A percentile compares a stretch with the other conserved stretches of the same genome.
phyloP scores from a whole-genome alignment of 1,139 yeast genomes.

The Taphrina communis region DNA sequence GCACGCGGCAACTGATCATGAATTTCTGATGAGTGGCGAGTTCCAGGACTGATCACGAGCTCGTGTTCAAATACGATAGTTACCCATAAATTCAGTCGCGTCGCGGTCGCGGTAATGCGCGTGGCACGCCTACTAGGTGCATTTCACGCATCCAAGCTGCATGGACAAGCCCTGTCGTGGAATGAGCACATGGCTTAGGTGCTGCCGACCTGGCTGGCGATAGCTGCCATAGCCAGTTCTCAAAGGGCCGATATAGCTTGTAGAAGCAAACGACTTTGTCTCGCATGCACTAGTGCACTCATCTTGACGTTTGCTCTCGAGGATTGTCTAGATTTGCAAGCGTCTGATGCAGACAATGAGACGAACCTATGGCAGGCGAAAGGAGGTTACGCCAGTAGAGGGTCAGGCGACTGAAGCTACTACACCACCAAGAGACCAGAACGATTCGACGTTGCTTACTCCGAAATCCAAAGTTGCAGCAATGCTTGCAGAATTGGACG shows the following conservation, averaged over 20 bases:
- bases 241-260: no score
- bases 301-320: neutral
- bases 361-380: slow-evolving; percentile 18
- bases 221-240: no score
- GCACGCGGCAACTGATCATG: no score
- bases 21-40: no score
- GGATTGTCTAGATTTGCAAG: neutral
- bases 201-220: neutral
- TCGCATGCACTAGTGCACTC: neutral
- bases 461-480: slow-evolving; percentile 16
- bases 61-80: neutral
- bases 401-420: slow-evolving; percentile 3
- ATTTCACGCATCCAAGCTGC: neutral
- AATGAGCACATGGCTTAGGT: neutral
- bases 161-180: neutral
- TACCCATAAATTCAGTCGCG: slow-evolving; percentile 3
- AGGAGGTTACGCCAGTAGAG: neutral
- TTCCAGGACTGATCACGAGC: neutral
- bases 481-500: slow-evolving; percentile 25
- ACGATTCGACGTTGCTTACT: slow-evolving; percentile 3
- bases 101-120: slow-evolving; percentile 9
- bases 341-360: slow-evolving; percentile 8
- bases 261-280: no score
- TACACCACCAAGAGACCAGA: slow-evolving; percentile 29
- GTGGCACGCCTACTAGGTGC: neutral